Percentiles rank a stretch among this genome's conserved stretches.
Conservation (phyloP, 495 filamentous ascomycete species). For the Daldinia bambusicola region DNA sequence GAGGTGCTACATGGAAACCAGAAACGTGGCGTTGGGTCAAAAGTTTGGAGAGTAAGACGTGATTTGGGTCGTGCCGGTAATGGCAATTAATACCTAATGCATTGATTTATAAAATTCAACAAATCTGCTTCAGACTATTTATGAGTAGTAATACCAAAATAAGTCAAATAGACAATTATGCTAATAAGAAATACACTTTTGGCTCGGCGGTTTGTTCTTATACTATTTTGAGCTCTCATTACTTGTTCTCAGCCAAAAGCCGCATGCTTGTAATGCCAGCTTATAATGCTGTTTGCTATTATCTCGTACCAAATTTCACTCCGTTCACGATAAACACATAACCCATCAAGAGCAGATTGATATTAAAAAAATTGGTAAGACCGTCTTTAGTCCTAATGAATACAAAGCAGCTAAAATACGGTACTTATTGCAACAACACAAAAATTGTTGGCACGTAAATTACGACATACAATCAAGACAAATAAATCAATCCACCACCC, state of each 20-base stretch:
- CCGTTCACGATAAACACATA: background rate
- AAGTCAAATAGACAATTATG: no score
- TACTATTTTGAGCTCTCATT: no score
- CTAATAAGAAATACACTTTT: no score
- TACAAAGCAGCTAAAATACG: background rate
- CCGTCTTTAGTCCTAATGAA: background rate
- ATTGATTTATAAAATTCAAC: background rate
- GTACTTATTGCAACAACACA: background rate
- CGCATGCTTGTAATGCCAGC: background rate
- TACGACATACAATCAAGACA: background rate
- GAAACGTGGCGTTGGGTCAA: constrained; percentile 59
- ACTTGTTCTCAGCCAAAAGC: constrained; percentile 6
- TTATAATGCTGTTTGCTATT: background rate
- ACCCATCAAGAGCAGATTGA: background rate
- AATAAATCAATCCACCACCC: constrained; percentile 64
- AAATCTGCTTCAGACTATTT: background rate
- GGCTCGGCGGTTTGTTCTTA: no score
- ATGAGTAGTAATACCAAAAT: no score
- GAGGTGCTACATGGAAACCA: constrained; percentile 60
- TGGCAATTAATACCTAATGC: constrained; percentile 20
- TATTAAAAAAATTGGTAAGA: background rate
- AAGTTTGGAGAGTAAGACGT: constrained; percentile 66
- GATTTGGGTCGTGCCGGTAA: constrained; percentile 56
- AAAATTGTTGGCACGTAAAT: background rate
- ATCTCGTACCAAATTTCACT: background rate